A percentile compares a stretch with the other conserved stretches of the same genome.
Evolutionary conservation across 257 asterid genomes (phyloP).

Genomic region (Nicotiana tomentosiformis): DNA sequence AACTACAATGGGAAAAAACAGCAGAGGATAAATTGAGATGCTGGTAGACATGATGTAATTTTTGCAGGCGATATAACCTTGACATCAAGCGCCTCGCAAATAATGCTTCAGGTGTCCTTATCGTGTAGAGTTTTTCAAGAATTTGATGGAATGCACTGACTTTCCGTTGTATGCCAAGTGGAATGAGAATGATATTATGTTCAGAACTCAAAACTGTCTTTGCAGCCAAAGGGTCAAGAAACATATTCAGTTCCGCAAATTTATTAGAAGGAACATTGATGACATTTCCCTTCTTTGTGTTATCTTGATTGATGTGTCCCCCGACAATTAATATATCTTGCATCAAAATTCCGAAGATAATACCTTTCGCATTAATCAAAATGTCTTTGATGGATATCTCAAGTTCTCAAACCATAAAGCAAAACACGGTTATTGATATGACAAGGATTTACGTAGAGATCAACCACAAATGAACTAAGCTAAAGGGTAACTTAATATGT

Average conservation of each 20-base stretch:
- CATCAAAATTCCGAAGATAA: constrained; percentile 10
- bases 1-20: neutral
- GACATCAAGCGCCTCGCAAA: constrained; percentile 46
- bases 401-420: neutral
- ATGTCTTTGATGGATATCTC: too few species aligned
- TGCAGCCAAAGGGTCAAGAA: constrained; percentile 82
- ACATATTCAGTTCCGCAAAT: constrained; percentile 70
- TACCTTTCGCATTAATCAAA: neutral
- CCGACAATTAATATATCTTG: constrained; percentile 75
- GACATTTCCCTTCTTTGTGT: constrained; percentile 52
- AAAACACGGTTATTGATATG: neutral
- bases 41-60: constrained; percentile 34
- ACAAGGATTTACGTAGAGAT: neutral
- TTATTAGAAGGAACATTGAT: constrained; percentile 50
- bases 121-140: constrained; percentile 25
- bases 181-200: constrained; percentile 55
- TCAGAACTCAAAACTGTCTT: constrained; percentile 43
- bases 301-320: constrained; percentile 40
- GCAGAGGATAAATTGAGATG: neutral
- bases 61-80: constrained; percentile 41
- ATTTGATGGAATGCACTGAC: constrained; percentile 31
- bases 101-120: constrained; percentile 57
- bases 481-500: neutral
- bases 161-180: constrained; percentile 51
- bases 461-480: neutral